Evolutionary conservation across 331 rosid genomes (phyloP).

Genomic region (Pyrus hybrid): DNA sequence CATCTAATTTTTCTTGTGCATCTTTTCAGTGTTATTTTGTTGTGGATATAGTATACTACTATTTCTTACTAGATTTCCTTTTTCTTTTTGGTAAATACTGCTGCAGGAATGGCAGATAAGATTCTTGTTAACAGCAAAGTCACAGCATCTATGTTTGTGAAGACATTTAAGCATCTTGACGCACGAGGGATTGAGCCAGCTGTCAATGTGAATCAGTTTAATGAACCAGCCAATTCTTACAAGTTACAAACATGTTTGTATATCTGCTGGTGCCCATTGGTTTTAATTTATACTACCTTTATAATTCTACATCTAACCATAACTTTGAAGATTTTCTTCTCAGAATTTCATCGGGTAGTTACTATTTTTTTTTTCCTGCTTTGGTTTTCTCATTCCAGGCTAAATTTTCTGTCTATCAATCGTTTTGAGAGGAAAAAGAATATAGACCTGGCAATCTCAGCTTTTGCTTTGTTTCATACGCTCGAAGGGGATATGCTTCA

Average conservation of each 20-base stretch:
- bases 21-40: not conserved
- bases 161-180: constrained; percentile 65
- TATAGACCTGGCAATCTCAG: constrained; percentile 73
- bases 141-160: constrained; percentile 66
- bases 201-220: constrained; percentile 80
- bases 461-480: constrained; percentile 57
- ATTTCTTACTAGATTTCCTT: not conserved
- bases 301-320: not conserved
- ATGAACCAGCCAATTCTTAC: constrained; percentile 49
- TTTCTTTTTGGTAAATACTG: not conserved
- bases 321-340: not conserved
- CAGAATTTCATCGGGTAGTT: not conserved
- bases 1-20: not conserved
- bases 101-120: constrained; percentile 78
- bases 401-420: constrained; percentile 78
- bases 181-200: constrained; percentile 77
- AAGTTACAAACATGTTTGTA: constrained; percentile 59
- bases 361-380: not conserved
- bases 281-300: not conserved
- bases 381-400: constrained; percentile 26
- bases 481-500: constrained; percentile 30
- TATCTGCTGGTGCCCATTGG: constrained; percentile 21
- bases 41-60: not conserved
- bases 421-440: constrained; percentile 91
- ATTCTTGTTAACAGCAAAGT: constrained; percentile 87